phyloP scores from a whole-genome alignment of 2,329 filamentous ascomycete genomes.

The Catunica adiposa region DNA sequence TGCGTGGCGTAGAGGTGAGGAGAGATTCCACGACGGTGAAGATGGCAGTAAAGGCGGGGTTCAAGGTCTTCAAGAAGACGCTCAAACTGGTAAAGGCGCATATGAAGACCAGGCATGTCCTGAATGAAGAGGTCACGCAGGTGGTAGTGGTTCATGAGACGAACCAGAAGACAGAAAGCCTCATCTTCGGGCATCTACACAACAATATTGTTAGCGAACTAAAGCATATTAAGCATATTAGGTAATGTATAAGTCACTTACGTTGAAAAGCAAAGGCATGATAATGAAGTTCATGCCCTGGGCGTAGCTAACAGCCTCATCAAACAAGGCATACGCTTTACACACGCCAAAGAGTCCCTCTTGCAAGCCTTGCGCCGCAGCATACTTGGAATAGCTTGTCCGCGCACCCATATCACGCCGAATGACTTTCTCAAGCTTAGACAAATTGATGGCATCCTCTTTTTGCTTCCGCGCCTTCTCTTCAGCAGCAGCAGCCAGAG shows the following conservation, averaged over 20 bases:
- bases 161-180: conserved; percentile 82
- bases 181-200: conserved; percentile 84
- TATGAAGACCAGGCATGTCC: conserved; percentile 91
- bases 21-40: conserved; percentile 71
- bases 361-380: conserved; percentile 76
- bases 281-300: conserved; percentile 98
- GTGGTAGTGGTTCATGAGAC: conserved; percentile 92
- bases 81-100: conserved; percentile 89
- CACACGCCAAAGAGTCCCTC: conserved; percentile 90
- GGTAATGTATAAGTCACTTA: conserved; percentile 28
- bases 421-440: conserved; percentile 82
- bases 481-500: conserved; percentile 44
- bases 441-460: conserved; percentile 55
- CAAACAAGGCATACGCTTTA: conserved; percentile 92
- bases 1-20: conserved; percentile 93
- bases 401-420: conserved; percentile 77
- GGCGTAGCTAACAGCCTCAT: conserved; percentile 87
- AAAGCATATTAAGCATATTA: background rate
- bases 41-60: conserved; percentile 85
- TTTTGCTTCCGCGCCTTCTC: conserved; percentile 66
- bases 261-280: conserved; percentile 91
- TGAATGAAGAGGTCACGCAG: conserved; percentile 84
- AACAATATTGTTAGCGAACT: conserved; percentile 7
- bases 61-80: conserved; percentile 84
- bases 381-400: conserved; percentile 93